These are phyloP conservation scores for Trametes hirsuta DNA, from an alignment of 1,284 basidiomycete genomes.

Conservation along the genomic window DNA sequence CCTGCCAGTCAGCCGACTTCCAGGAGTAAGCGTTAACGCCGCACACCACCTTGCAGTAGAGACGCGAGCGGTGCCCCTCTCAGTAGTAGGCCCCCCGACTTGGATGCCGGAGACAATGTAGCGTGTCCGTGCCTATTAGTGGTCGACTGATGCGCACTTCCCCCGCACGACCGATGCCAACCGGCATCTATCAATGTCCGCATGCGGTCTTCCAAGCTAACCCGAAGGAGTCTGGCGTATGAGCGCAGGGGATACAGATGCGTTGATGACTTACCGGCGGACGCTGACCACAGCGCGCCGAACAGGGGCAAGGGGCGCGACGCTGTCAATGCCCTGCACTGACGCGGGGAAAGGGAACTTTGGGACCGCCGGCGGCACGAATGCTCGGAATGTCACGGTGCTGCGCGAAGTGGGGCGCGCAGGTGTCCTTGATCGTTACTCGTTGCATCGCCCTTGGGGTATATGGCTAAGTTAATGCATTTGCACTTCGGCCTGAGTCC, in stretches of 20 bases:
- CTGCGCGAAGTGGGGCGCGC: not conserved
- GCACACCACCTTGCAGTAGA: not conserved
- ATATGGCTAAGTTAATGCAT: not conserved
- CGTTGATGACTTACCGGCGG: not conserved
- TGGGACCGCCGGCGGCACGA: slow-evolving; percentile 2
- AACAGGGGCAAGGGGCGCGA: not conserved
- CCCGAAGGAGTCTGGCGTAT: slow-evolving; percentile 1
- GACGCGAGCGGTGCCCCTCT: not conserved
- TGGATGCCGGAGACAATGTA: slow-evolving; percentile 1
- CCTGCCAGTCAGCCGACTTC: no score
- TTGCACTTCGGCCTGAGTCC: no score
- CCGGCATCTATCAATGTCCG: slow-evolving; percentile 13
- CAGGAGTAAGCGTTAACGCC: no score
- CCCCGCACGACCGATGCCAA: slow-evolving; percentile 2
- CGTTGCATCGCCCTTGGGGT: not conserved
- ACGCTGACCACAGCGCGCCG: not conserved
- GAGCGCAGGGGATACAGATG: not conserved
- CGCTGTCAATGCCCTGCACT: not conserved
- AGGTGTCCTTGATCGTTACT: not conserved
- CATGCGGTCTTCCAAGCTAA: slow-evolving; percentile 6
- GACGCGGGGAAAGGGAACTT: not conserved
- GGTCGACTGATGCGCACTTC: slow-evolving; percentile 6
- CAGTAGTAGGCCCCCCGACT: not conserved
- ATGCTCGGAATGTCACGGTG: not conserved
- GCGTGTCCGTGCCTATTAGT: not conserved